Conservation (phyloP, 2,329 filamentous ascomycete genomes). For the Pezicula neosporulosa region DNA sequence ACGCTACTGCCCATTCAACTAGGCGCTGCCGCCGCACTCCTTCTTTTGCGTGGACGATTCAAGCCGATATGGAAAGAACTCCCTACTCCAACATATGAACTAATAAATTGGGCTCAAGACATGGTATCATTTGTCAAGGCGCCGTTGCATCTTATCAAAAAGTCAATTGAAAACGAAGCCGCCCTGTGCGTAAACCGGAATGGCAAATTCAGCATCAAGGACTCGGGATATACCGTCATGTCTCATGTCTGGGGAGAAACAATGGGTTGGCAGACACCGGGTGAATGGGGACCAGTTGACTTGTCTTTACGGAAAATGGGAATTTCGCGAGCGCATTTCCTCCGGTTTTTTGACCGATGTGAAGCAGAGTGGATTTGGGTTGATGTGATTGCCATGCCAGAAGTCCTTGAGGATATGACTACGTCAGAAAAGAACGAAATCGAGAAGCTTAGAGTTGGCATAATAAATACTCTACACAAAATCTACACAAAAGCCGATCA, state of each 20-base stretch:
- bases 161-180: slow-evolving; percentile 1
- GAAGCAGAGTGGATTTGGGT: slow-evolving; percentile 4
- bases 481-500: background rate
- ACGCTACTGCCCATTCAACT: background rate
- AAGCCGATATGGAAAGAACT: background rate
- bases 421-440: background rate
- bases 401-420: slow-evolving; percentile 5
- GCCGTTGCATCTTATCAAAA: background rate
- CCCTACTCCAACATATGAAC: background rate
- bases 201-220: slow-evolving; percentile 2
- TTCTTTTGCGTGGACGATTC: background rate
- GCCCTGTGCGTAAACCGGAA: slow-evolving; percentile 4
- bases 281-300: slow-evolving; percentile 1
- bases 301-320: slow-evolving; percentile 1
- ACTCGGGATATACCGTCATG: slow-evolving; percentile 2
- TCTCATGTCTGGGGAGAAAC: slow-evolving; percentile 8
- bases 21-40: background rate
- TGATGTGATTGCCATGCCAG: slow-evolving; percentile 5
- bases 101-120: background rate
- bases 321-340: slow-evolving; percentile 1
- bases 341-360: slow-evolving; percentile 3
- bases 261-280: slow-evolving; percentile 4
- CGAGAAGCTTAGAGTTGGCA: background rate
- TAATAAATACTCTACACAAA: background rate
- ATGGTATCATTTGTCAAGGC: no score